Base-by-base conservation (phyloP, 2,329 filamentous ascomycete genomes). In the Zasmidium citrigriseum region DNA sequence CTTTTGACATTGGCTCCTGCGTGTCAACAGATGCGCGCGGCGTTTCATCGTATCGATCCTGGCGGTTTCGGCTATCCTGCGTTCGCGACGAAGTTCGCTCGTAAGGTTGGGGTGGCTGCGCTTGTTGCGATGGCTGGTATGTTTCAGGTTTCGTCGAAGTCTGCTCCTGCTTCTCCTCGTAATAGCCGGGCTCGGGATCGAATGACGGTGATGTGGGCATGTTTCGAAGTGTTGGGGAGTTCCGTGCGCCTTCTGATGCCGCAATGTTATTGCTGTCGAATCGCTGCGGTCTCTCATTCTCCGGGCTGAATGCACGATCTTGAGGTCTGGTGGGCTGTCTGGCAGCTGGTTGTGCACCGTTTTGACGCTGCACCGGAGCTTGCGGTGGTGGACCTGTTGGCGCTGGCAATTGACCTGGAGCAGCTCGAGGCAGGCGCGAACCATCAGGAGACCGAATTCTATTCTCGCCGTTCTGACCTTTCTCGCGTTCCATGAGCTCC, bases 301-400 rank as follows among this genome's bases (percentile, higher is more conserved):
- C 68, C 1, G 70, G 70, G 47, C 70, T 72, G 22, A 72, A 56
- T 1, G 68, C 67, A 18, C 70, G 67, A 14, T 73, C 70, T 25
- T 57, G 58, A 16, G 69, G 55, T 51, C 71, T 54, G 9, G 68
- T 70, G 1, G 69, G 69, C 52, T 71, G 70, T 21, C 71, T 58
- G 16, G 68, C 57, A 44, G 64, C 55, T 11, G 65, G 64, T 10
- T 58, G 57, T 27, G 50, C 46, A 10, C 66, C 66, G 10, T 67
- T 67, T 38, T 58, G 54, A 47, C 57, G 59, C 38, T 86, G 86
- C 50, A 83, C 81, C 73, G 88, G 86, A 73, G 88, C 86, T 46
- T 86, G 84, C 22, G 86, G 86, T 51, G 87, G 86, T 41, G 86
- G 86, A 12, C 87, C 86, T 46, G 82, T 78, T 3, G 86, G 82